Base-by-base conservation (phyloP, 2,329 filamentous ascomycete species). In the Parascedosporium putredinis region DNA sequence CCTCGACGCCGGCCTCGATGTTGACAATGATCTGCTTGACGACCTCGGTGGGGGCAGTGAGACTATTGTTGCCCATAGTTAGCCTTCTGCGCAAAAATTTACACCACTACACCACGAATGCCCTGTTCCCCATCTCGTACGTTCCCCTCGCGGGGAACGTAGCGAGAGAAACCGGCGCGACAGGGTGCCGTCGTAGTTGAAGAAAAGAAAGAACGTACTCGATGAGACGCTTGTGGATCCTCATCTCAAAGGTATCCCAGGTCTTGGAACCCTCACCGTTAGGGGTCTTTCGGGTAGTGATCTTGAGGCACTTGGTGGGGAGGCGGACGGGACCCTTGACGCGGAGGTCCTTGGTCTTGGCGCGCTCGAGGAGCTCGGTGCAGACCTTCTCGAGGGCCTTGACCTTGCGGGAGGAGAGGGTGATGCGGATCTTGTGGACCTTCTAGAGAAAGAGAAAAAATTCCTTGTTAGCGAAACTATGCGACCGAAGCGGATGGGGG, bases 201-300 rank as follows among this genome's bases (percentile, higher is more conserved):
- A 16, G 42, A 20, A 29, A 33, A 10, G 29, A 29, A 45, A 4
- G 43, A 42, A 79, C 82, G 64, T 69, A 87, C 82, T 95, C 90
- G 68, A 96, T 96, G 67, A 96, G 80, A 63, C 90, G 86, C 86
- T 96, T 96, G 83, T 96, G 89, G 71, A 96, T 95, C 77, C 91
- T 86, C 89, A 98, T 94, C 85, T 98, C 91, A 74, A 79, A 98
- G 73, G 80, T 84, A 72, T 97, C 93, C 93, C 93, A 98, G 68
- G 93, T 98, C 88, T 98, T 98, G 74, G 86, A 94, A 77, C 93
- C 93, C 83, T 98, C 93, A 86, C 93, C 93, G 76, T 87, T 93
- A 71, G 93, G 93, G 59, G 93, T 97, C 86, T 98, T 98, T 68
- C 93, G 86, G 79, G 93, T 95, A 70, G 87, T 88, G 79, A 95